These are phyloP conservation scores for Inga laurina DNA, from an alignment of 306 rosid species.

Conservation along the genomic window DNA sequence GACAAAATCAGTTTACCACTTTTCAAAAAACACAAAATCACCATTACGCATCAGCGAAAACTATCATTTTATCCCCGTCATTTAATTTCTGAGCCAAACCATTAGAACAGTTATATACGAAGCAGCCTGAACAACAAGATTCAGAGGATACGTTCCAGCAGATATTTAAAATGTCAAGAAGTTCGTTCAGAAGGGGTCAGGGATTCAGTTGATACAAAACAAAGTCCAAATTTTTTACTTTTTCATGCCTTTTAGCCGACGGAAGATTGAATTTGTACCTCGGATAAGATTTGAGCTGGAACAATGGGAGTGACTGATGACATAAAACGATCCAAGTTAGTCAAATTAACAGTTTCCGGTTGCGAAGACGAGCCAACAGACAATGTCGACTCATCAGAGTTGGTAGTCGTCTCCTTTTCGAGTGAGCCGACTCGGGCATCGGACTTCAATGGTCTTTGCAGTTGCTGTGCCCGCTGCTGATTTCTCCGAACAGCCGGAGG, in stretches of 20 bases:
- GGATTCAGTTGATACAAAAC: neutral
- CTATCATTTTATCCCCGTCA: neutral
- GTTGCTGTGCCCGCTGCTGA: constrained; percentile 18
- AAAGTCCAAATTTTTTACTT: neutral
- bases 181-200: neutral
- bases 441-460: constrained; percentile 19
- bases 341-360: neutral
- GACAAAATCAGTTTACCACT: neutral
- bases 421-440: constrained; percentile 15
- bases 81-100: neutral
- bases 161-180: neutral
- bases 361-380: constrained; percentile 36
- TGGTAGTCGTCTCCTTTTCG: neutral
- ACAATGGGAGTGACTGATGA: constrained; percentile 32
- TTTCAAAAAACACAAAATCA: neutral
- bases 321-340: constrained; percentile 34
- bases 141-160: neutral
- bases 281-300: neutral
- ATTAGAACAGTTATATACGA: neutral
- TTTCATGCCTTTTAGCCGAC: neutral
- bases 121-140: neutral
- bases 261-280: constrained; percentile 26
- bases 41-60: neutral
- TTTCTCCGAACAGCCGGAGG: constrained; percentile 25
- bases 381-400: constrained; percentile 33